Evolutionary conservation across 2,329 filamentous ascomycete species (phyloP), one percentile per base, ranked within the genome.

Genomic region (Alternaria rosae): DNA sequence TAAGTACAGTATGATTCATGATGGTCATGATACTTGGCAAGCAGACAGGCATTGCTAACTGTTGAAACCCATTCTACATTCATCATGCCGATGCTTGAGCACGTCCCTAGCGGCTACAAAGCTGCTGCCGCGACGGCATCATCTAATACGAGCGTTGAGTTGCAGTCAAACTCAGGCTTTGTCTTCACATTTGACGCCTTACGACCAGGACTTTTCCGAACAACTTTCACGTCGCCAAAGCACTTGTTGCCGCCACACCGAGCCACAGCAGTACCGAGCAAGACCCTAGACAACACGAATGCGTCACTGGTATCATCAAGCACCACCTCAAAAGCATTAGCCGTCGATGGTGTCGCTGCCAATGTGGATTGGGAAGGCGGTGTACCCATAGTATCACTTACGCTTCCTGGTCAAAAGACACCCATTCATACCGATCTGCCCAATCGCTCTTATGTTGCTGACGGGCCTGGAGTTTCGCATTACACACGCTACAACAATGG

Each of bases 191-290:
- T 92, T 64, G 87, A 91, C 72, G 83, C 86, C 0, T 69, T 92
- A 28, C 83, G 85, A 15, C 81, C 84, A 20, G 89, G 89, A 53
- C 79, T 92, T 15, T 92, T 92, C 78, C 83, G 89, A 43, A 90
- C 89, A 2, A 89, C 88, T 0, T 92, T 92, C 72, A 84, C 85
- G 1, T 89, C 89, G 0, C 71, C 82, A 13, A 82, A 83, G 3
- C 89, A 92, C 70, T 87, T 87, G 7, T 73, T 91, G 2, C 88
- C 90, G 26, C 89, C 89, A 2, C 87, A 87, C 69, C 89, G 89
- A 8, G 90, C 88, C 57, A 83, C 87, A 6, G 76, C 75, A 8
- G 81, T 81, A n/a, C 84, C 85, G 2, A 63, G 74, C 13, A 75
- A 75, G 12, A 72, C 81, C 11, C 67, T 85, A 3, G 66, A 75